phyloP scores from a whole-genome alignment of 352 stramenopile genomes.

The Phytophthora meadii region DNA sequence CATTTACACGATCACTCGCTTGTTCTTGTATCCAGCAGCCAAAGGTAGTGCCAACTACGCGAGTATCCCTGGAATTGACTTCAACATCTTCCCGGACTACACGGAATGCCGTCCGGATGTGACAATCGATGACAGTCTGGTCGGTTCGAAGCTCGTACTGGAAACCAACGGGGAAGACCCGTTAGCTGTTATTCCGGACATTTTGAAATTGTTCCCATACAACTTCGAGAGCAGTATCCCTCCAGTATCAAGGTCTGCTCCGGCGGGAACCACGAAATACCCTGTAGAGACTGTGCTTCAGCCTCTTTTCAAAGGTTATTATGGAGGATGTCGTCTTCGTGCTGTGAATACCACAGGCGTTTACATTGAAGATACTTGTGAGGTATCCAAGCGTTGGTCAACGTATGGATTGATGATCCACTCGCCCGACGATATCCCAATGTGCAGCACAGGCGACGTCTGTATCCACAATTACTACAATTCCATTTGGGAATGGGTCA shows the following conservation, averaged over 20 bases:
- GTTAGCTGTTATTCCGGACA: conserved; percentile 19
- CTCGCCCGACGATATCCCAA: conserved; percentile 33
- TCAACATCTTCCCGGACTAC: conserved; percentile 41
- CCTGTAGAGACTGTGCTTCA: conserved; percentile 14
- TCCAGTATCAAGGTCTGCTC: not conserved
- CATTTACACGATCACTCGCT: conserved; percentile 29
- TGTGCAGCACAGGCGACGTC: conserved; percentile 28
- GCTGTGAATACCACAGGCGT: conserved; percentile 26
- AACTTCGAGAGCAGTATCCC: conserved; percentile 39
- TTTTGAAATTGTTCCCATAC: conserved; percentile 36
- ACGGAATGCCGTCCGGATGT: conserved; percentile 35
- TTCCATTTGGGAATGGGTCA: conserved; percentile 35
- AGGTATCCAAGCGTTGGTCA: conserved; percentile 18
- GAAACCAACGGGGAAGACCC: conserved; percentile 25
- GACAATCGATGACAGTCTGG: conserved; percentile 11
- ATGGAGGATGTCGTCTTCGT: conserved; percentile 33
- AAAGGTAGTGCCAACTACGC: conserved; percentile 30
- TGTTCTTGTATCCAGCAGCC: conserved; percentile 31
- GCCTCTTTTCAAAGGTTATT: conserved; percentile 35
- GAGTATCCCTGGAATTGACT: conserved; percentile 39
- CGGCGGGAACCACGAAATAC: conserved; percentile 20
- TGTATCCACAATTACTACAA: conserved; percentile 46
- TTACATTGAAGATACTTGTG: conserved; percentile 31
- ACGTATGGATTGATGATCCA: conserved; percentile 38
- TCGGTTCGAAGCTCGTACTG: conserved; percentile 29